Percentiles rank a stretch among this genome's conserved stretches.
Evolutionary conservation across 148 eudicot genomes (phyloP).

Genomic region (Diospyros lotus): DNA sequence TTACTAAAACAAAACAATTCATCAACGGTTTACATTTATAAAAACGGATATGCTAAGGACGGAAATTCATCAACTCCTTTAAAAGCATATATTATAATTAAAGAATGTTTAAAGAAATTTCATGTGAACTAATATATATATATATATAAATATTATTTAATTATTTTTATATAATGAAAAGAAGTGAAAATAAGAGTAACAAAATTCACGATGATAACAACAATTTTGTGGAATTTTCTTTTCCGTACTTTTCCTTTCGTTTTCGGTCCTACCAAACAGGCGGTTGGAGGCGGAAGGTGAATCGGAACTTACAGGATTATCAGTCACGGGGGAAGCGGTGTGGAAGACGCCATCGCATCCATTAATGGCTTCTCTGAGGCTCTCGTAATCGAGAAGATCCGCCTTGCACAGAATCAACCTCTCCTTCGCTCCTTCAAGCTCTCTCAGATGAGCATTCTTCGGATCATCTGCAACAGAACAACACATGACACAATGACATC

Average conservation of each 20-base stretch:
- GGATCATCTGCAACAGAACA: conserved; percentile 56
- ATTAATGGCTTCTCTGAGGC: conserved; percentile 64
- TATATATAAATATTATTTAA: too few species aligned
- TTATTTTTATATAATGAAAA: too few species aligned
- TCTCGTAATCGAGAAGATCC: conserved; percentile 74
- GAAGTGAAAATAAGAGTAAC: neutral
- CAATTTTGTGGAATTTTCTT: too few species aligned
- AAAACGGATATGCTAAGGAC: too few species aligned
- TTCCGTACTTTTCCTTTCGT: neutral
- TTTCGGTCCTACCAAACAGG: conserved; percentile 10
- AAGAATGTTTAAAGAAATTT: too few species aligned
- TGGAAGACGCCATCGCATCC: conserved; percentile 94
- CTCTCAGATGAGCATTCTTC: conserved; percentile 76
- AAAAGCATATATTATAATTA: too few species aligned
- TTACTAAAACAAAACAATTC: too few species aligned
- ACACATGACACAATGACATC: neutral
- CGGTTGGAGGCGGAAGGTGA: neutral
- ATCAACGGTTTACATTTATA: too few species aligned
- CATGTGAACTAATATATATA: too few species aligned
- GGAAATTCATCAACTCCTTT: too few species aligned
- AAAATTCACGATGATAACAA: neutral
- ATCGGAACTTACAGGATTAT: conserved; percentile 63
- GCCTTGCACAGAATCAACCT: conserved; percentile 72
- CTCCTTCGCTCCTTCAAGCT: conserved; percentile 83
- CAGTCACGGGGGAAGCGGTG: conserved; percentile 93